Evolutionary conservation across 2,329 filamentous ascomycete genomes (phyloP).

Genomic region (Colletotrichum theobromicola): DNA sequence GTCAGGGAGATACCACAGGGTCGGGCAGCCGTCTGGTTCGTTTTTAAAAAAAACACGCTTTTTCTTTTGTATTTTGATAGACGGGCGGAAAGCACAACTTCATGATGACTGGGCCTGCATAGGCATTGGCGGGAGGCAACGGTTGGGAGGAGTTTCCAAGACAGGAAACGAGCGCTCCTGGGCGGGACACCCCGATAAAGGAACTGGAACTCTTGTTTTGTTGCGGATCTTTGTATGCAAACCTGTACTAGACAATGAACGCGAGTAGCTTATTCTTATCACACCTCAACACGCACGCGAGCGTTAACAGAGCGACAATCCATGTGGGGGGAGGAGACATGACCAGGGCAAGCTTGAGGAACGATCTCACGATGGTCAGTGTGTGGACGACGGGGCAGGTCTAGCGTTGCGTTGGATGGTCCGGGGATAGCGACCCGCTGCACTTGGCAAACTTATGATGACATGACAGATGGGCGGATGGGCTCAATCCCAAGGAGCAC

Average conservation of each 20-base stretch:
- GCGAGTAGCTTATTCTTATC: constrained; percentile 1
- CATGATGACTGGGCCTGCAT: constrained; percentile 17
- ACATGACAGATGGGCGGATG: neutral
- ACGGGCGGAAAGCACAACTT: constrained; percentile 20
- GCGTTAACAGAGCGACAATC: no score
- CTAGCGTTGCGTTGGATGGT: neutral
- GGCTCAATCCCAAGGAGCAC: neutral
- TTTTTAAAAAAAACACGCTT: constrained; percentile 10
- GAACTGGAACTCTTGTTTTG: neutral
- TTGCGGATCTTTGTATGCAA: constrained; percentile 14
- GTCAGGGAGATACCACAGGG: constrained; percentile 18
- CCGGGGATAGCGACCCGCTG: neutral
- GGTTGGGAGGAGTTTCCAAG: constrained; percentile 13
- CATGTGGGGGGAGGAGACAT: neutral
- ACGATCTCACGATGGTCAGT: constrained; percentile 17
- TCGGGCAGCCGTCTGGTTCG: constrained; percentile 12
- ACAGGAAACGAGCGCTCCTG: constrained; percentile 5
- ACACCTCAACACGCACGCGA: no score
- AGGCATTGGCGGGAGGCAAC: constrained; percentile 17
- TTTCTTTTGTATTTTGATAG: constrained; percentile 18
- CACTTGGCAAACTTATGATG: neutral
- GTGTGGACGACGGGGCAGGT: neutral
- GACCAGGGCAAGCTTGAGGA: constrained; percentile 10
- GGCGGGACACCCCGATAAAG: constrained; percentile 5
- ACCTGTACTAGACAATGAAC: constrained; percentile 21